Evolutionary conservation across 2,329 filamentous ascomycete genomes (phyloP).

Genomic region (Achaetomium macrosporum): DNA sequence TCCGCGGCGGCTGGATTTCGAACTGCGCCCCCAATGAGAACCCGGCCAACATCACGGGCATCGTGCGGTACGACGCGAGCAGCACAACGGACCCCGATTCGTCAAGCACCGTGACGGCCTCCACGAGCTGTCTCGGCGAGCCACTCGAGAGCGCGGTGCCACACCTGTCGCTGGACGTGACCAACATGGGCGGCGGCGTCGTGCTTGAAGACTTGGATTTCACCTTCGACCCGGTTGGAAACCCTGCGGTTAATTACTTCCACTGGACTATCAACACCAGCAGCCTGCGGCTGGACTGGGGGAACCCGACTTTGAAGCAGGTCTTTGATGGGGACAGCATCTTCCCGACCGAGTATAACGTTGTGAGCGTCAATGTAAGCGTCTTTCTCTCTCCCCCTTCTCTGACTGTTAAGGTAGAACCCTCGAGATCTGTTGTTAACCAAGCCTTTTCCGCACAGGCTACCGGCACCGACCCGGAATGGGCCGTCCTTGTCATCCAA

Average conservation of each 20-base stretch:
- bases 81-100: conserved; percentile 12
- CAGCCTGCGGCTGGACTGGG: conserved; percentile 42
- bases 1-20: conserved; percentile 36
- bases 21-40: conserved; percentile 38
- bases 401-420: too few relatives aligned
- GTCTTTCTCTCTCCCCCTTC: too few relatives aligned
- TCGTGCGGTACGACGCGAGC: conserved; percentile 38
- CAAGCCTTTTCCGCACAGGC: background rate
- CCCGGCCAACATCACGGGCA: conserved; percentile 41
- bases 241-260: conserved; percentile 34
- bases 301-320: conserved; percentile 38
- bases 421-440: background rate
- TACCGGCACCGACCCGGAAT: conserved; percentile 24
- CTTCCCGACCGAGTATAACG: conserved; percentile 28
- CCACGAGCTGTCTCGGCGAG: conserved; percentile 33
- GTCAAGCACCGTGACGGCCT: conserved; percentile 14
- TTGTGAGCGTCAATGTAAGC: conserved; percentile 24
- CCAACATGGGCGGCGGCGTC: conserved; percentile 30
- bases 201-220: conserved; percentile 29
- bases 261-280: conserved; percentile 45
- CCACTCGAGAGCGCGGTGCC: conserved; percentile 31
- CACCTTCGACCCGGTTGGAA: conserved; percentile 20
- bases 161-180: conserved; percentile 27
- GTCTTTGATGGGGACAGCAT: conserved; percentile 24
- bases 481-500: conserved; percentile 29